phyloP scores from a whole-genome alignment of 1,284 basidiomycete species.

The Apiotrichum sp. region DNA sequence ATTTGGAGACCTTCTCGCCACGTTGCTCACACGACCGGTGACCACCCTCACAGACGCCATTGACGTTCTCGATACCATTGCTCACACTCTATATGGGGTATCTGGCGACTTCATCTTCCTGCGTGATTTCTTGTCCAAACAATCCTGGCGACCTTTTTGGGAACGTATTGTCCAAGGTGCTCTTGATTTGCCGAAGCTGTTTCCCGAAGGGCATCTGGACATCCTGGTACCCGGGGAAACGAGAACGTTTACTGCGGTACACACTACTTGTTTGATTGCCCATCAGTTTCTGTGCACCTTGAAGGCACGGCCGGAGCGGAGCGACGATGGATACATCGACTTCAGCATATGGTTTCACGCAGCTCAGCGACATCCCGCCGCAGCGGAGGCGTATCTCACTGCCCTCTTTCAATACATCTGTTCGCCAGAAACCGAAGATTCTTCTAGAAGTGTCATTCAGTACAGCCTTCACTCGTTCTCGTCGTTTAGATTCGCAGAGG shows the following conservation, averaged over 20 bases:
- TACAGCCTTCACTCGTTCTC: not conserved
- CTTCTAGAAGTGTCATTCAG: no score
- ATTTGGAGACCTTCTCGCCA: not conserved
- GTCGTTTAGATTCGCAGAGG: not conserved
- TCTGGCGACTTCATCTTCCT: not conserved
- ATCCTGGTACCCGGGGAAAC: not conserved
- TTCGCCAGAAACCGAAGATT: not conserved
- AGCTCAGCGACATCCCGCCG: not conserved
- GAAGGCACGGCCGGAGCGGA: not conserved
- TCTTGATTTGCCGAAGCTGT: not conserved
- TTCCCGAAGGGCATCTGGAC: not conserved
- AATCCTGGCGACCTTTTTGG: not conserved
- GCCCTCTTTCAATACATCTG: not conserved
- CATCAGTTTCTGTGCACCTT: not conserved
- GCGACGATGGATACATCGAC: not conserved
- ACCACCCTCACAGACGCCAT: not conserved
- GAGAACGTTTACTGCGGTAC: not conserved
- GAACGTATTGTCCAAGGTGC: not conserved
- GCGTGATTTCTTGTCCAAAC: not conserved
- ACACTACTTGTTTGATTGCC: not conserved
- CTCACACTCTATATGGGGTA: not conserved
- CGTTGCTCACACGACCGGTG: not conserved
- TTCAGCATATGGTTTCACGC: not conserved
- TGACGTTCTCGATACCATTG: not conserved
- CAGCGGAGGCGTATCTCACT: not conserved